Evolutionary conservation across 225 moss, liverwort and hornwort genomes (phyloP).

Genomic region (Physcomitrium patens): DNA sequence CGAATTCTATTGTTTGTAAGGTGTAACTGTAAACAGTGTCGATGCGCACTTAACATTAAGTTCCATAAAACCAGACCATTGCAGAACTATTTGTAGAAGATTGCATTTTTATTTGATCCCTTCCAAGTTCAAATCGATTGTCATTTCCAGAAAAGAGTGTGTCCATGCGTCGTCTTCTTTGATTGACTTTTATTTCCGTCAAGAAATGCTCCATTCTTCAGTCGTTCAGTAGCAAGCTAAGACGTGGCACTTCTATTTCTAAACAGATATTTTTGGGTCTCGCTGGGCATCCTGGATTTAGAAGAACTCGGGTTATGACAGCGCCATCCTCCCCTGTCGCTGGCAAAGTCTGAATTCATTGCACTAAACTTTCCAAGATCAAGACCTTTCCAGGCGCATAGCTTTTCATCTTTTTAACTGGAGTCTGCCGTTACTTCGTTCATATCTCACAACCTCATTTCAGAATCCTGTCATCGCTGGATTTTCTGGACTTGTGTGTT

Average conservation of each 20-base stretch:
- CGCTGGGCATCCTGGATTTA: slow-evolving; percentile 2
- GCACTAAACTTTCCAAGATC: not conserved
- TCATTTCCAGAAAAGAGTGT: not conserved
- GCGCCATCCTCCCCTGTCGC: not conserved
- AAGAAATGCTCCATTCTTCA: slow-evolving; percentile 1
- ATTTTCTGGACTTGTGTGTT: slow-evolving; percentile 17
- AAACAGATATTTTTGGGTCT: slow-evolving; percentile 27
- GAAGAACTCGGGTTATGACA: not conserved
- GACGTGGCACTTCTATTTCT: slow-evolving; percentile 16
- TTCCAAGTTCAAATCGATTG: not conserved
- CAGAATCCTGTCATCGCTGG: not conserved
- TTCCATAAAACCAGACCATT: not conserved
- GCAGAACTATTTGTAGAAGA: not conserved
- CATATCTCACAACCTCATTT: not conserved
- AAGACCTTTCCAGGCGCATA: slow-evolving; percentile 3
- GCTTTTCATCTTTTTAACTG: not conserved
- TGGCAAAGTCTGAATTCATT: not conserved
- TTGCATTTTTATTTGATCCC: too few relatives aligned
- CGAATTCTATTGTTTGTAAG: too few relatives aligned
- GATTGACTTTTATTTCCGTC: not conserved
- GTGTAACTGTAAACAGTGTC: not conserved
- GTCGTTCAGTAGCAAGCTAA: slow-evolving; percentile 4
- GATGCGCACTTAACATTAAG: not conserved
- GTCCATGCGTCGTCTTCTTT: not conserved
- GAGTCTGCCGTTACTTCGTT: not conserved